Conservation (phyloP, 164 flowering plant species). For the Macadamia tetraphylla region DNA sequence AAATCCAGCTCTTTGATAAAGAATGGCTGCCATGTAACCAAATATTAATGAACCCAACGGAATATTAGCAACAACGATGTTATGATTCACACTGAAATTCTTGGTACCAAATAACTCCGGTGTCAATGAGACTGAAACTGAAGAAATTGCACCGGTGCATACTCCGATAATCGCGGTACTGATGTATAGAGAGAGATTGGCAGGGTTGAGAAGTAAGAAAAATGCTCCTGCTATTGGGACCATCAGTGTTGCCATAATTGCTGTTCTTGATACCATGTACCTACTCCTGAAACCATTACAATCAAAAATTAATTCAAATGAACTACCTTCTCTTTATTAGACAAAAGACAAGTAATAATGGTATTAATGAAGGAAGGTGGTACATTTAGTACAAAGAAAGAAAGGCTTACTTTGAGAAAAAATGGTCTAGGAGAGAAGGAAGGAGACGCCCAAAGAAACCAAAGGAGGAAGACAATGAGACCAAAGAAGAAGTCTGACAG, state of each 20-base stretch:
- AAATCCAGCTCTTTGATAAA: conserved; percentile 38
- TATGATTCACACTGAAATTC: conserved; percentile 79
- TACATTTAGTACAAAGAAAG: background rate
- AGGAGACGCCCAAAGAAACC: conserved; percentile 88
- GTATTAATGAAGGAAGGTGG: too few species aligned
- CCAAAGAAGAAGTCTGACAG: conserved; percentile 48
- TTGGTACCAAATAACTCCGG: conserved; percentile 70
- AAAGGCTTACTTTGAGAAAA: conserved; percentile 43
- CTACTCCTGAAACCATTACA: conserved; percentile 33
- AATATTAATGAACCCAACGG: conserved; percentile 79
- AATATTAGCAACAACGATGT: conserved; percentile 69
- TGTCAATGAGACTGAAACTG: conserved; percentile 63
- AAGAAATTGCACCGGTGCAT: conserved; percentile 73
- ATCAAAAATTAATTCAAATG: background rate
- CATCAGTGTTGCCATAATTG: conserved; percentile 42
- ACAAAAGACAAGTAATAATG: background rate
- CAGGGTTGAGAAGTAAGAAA: conserved; percentile 28
- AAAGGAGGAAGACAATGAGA: conserved; percentile 77
- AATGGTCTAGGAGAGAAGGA: conserved; percentile 60
- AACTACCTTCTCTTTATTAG: too few species aligned
- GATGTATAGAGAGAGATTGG: conserved; percentile 35
- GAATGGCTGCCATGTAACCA: conserved; percentile 57
- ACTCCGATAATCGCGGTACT: conserved; percentile 73
- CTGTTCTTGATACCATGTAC: conserved; percentile 46
- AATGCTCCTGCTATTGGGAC: conserved; percentile 58